Evolutionary conservation across 306 rosid species (phyloP).

Genomic region (Myrica gale): DNA sequence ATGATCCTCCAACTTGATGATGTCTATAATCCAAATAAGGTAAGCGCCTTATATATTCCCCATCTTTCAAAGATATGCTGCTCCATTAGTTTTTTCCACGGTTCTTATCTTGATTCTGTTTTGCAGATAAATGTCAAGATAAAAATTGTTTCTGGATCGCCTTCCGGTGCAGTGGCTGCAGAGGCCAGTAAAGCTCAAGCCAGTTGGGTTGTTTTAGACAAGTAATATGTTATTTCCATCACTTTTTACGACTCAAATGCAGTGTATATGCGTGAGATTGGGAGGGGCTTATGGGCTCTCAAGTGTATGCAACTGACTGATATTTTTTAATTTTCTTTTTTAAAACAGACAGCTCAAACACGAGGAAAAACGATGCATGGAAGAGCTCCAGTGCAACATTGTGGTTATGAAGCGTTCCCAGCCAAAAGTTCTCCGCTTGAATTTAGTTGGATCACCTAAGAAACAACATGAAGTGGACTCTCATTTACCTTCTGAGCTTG

Average conservation of each 20-base stretch:
- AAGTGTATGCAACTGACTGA: conserved; percentile 13
- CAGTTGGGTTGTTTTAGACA: conserved; percentile 93
- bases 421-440: conserved; percentile 91
- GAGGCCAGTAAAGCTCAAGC: conserved; percentile 90
- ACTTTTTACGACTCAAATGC: conserved; percentile 21
- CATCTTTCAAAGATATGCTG: background rate
- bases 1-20: conserved; percentile 98
- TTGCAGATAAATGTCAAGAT: conserved; percentile 89
- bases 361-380: conserved; percentile 95
- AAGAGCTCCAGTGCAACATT: conserved; percentile 94
- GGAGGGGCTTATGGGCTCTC: background rate
- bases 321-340: background rate
- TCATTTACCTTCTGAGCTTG: conserved; percentile 49
- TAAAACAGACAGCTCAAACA: conserved; percentile 74
- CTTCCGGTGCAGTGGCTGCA: conserved; percentile 83
- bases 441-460: conserved; percentile 69
- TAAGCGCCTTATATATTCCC: conserved; percentile 14
- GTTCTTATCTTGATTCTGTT: background rate
- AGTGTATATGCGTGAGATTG: conserved; percentile 21
- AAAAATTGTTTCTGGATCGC: conserved; percentile 87
- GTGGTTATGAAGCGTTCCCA: conserved; percentile 93
- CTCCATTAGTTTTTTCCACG: background rate
- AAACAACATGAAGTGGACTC: conserved; percentile 52
- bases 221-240: conserved; percentile 52
- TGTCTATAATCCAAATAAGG: conserved; percentile 96